Base-by-base conservation (phyloP, 257 asterid species). In the Nicotiana otophora region DNA sequence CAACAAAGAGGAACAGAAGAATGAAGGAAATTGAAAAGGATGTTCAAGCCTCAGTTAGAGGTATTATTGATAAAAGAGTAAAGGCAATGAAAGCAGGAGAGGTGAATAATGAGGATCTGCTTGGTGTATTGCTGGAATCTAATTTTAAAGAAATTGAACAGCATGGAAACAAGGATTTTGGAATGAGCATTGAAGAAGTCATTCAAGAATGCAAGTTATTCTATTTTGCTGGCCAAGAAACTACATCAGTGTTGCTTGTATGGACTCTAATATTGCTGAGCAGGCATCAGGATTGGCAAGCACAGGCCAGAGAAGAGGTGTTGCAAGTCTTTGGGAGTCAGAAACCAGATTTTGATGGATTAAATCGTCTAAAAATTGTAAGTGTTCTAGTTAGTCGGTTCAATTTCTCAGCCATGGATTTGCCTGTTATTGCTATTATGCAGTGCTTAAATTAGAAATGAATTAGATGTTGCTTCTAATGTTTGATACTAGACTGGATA, bases 191-290 rank as follows among this genome's bases (percentile, higher is more conserved):
- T 5, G 0, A 11, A 16, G 85, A 82, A 7, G 85, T 90, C 1
- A 78, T 90, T 4, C 87, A 90, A 28, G 94, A 90, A 54, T 90
- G 92, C 91, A 87, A 85, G 78, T 78, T 90, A 20, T 89, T 90
- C 76, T 86, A 89, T 81, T 89, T 87, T 68, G 91, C 90, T 10
- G 91, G 93, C 4, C 93, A 92, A 67, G 97, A 92, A 55, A 92
- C 92, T 4, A 92, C 94, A 6, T 88, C 93, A 0, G 64, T 72
- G 14, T 77, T 91, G 80, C 90, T 92, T 19, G 86, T 87, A 0
- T 92, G 97, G 97, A 83, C 95, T 4, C 12, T 92, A 88, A 60
- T 92, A 83, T 78, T 89, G 17, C 60, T 92, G 11, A 23, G 79
- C 23, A 10, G 30, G 54, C 62, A 74, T 74, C 62, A 19, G 4